Base-by-base conservation (phyloP, 352 stramenopile genomes). In the Globisporangium echinulatum region DNA sequence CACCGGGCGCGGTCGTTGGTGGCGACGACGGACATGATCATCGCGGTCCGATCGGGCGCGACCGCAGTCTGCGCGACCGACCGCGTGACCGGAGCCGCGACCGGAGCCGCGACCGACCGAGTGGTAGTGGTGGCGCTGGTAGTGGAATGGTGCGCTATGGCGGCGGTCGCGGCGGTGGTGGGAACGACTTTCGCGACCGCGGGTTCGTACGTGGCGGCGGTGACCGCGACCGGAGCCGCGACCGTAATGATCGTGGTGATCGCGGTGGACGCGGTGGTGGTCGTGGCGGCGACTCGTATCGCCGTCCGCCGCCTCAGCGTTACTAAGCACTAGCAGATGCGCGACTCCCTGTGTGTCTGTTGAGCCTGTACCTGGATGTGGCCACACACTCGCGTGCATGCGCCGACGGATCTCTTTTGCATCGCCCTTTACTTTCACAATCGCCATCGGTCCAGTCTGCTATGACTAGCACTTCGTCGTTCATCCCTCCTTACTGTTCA, bases 11-110 rank as follows among this genome's bases (percentile, higher is more conserved):
- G 39, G 48, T 46, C 54, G 52, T 58, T 57, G 63, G 60, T 49
- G 53, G 66, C 66, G 64, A 36, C 36, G 44, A 54, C 13, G 48
- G 56, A 37, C 60, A 59, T 58, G 52, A 60, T 63, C 61, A 63
- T 14, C 57, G 40, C 11, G 7, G 40, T 14, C 40, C 7, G 40
- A 13, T 44, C 40, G 40, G 11, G 3, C 40, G 55, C n/a, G 62
- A 67, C 47, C 53, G 54, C 46, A 50, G 46, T 50, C 14, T 17
- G 62, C 59, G 42, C 40, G 40, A 44, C 40, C 40, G 40, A 13
- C 58, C 74, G 42, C 71, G 69, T 61, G 73, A 79, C 57, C 78
- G 74, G 46, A 79, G 70, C 43, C 78, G 76, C 33, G 72, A 82
- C 56, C 78, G 78, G 10, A 70, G 63, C 37, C 72, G 75, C 19